Base-by-base conservation (phyloP, 2,329 filamentous ascomycete species). In the Hymenoscyphus albidus region DNA sequence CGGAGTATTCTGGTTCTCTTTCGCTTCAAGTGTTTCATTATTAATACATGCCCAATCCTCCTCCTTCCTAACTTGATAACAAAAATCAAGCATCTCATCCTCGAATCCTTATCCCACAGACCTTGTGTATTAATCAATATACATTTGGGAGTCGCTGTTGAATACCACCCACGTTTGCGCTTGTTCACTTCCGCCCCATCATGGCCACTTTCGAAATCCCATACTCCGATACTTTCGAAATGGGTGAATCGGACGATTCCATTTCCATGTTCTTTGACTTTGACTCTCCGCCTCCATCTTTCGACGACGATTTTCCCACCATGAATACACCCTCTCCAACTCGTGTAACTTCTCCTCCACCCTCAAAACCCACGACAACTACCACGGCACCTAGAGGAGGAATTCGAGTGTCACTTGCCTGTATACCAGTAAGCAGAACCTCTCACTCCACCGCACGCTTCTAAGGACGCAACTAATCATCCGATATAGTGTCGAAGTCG, bases 371-470 rank as follows among this genome's bases (percentile, higher is more conserved):
- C 54, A 64, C 65, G 39, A 32, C 61, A 65, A 63, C 59, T 64
- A 40, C 59, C n/a, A 48, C 55, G 12, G 39, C 61, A 38, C 51
- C 62, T 22, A 64, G 64, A 64, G 69, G 70, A 35, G 70, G 71
- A 10, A 80, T 83, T 62, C 77, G 78, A 61, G 77, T 78, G 31
- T 79, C 78, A 12, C 69, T 79, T 40, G 78, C 77, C 59, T 79
- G 77, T 58, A 74, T 81, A 74, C 83, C 85, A n/a, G 71, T 73
- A 66, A 61, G 65, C 66, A 27, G 54, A 35, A 35, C 35, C 7
- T 27, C 16, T 6, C 27, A 57, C 54, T 35, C 31, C 7, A 7
- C 13, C 31, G 13, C 69, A 84, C 81, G 64, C 78, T 77, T 31
- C 54, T 32, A 57, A 35, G n/a, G 31, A 75, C 76, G 65, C 83